Base-by-base conservation (phyloP, 1,284 basidiomycete species). In the Sanghuangporus weigelae region DNA sequence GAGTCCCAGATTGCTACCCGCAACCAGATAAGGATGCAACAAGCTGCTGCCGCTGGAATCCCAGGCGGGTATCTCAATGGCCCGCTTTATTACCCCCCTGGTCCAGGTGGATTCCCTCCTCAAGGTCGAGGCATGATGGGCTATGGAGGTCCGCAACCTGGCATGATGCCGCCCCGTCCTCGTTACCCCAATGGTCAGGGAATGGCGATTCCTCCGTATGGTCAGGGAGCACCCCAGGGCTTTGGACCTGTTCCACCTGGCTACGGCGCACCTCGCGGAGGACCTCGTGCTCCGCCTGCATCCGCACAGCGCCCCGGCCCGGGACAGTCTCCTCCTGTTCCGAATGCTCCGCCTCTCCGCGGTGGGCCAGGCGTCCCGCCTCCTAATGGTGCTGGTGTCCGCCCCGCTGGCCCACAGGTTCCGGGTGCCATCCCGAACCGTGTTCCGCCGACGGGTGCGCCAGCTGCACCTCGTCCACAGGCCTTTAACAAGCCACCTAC, bases 1-100 rank as follows among this genome's bases (percentile, higher is more conserved):
- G 97, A 99, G 83, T 95, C 93, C 72, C 97, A 99, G 83, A 95
- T 97, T 73, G 93, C 93, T 68, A 94, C 97, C 79, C 93, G 95
- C 76, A 93, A 93, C 78, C 95, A 97, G 79, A 92, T 95, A 75
- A 85, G 95, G 69, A 90, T 95, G 84, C 94, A 96, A 76, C 95
- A 97, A 82, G 91, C 90, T 69, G 91, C 90, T 64, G 89, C 90
- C 62, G 89, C 90, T 68, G 93, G 93, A 65, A 82, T 93, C 66
- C 89, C 92, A 67, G 86, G 85, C 68, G 89, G 88, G 66, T 95
- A 91, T 78, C 87, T 94, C 74, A 89, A 89, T 67, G 86, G 86
- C 44, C 90, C 92, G 46, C 87, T 95, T 79, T 96, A 95, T 81
- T 95, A 95, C 73, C 91, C 90, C 66, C 88, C 92, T 68, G 90